Evolutionary conservation across 2,329 filamentous ascomycete species (phyloP), one percentile per base, ranked within the genome.

Genomic region (Pyrenophora graminea): DNA sequence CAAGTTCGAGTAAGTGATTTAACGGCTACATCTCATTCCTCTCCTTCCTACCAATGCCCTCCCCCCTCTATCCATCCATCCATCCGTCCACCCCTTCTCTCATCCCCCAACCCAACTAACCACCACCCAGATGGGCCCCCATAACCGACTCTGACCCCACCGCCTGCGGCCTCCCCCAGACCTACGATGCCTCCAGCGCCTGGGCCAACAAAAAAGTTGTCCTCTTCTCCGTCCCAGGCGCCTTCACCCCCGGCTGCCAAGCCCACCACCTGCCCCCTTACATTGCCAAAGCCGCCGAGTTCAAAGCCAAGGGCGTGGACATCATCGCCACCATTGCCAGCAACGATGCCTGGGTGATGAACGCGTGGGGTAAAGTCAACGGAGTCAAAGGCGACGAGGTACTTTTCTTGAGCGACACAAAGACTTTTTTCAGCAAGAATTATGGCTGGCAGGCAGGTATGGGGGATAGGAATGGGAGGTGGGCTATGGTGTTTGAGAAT

Each of bases 311-410:
- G 82, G 90, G 89, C 66, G 88, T 95, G 62, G 91, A 96, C 75
- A 76, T 88, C 58, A 84, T 96, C 67, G 83, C 90, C 62, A 85
- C 94, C 69, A 87, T 95, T 68, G 89, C 90, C 53, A 87, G 80
- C 80, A 96, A 96, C 77, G 91, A 96, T 76, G 80, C 86, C 59
- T 95, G 82, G 71, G 91, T 96, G 74, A 93, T 93, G 89, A 87
- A 85, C 66, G 90, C 89, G 47, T 94, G 90, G 90, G 88, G 85
- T 77, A 96, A 96, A 83, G 90, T 91, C 69, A 93, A 95, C 77
- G 81, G 82, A 45, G 80, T 93, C 69, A 86, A 83, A 69, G 85
- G 86, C 59, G 87, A 93, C 63, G 82, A 83, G 66, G 84, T 88
- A 65, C 80, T 94, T 64, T 94, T 96, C 80, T 83, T 91, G 69